phyloP scores from a whole-genome alignment of 2,329 filamentous ascomycete species.

The Sordariomycetes sp. region DNA sequence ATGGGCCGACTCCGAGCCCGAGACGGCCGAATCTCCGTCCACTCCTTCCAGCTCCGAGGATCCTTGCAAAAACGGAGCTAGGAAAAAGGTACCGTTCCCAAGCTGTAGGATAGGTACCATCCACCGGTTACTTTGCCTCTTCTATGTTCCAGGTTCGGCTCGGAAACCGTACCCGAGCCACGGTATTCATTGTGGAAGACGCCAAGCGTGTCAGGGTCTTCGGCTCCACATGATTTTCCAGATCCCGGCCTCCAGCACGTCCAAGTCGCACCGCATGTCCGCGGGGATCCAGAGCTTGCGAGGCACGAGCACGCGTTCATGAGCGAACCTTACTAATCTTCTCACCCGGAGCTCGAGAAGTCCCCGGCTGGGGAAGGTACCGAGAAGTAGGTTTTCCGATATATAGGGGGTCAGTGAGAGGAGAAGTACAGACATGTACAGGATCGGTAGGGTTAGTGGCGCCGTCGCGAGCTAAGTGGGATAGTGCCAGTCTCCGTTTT shows the following conservation, averaged over 20 bases:
- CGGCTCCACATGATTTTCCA: not conserved
- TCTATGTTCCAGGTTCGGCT: not conserved
- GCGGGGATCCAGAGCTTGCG: not conserved
- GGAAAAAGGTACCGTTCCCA: not conserved
- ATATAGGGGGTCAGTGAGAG: not conserved
- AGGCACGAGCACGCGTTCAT: not conserved
- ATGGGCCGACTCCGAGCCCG: not conserved
- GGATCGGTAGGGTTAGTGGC: not conserved
- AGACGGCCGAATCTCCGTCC: not conserved
- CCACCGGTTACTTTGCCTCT: not conserved
- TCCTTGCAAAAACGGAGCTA: not conserved
- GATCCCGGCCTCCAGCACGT: not conserved
- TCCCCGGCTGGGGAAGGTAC: not conserved
- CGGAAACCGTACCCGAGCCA: not conserved
- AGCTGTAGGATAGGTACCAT: not conserved
- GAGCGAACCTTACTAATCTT: not conserved
- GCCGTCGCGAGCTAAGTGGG: not conserved
- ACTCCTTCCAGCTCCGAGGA: not conserved
- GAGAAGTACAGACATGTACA: not conserved
- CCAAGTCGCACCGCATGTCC: not conserved
- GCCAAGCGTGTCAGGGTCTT: not conserved
- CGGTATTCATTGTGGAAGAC: not conserved
- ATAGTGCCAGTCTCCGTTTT: not conserved
- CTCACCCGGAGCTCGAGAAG: not conserved
- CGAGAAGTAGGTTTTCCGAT: not conserved